A percentile compares a stretch with the other conserved stretches of the same genome.
phyloP scores from a whole-genome alignment of 768 basidiomycete species.

The Termitomyces sp. region DNA sequence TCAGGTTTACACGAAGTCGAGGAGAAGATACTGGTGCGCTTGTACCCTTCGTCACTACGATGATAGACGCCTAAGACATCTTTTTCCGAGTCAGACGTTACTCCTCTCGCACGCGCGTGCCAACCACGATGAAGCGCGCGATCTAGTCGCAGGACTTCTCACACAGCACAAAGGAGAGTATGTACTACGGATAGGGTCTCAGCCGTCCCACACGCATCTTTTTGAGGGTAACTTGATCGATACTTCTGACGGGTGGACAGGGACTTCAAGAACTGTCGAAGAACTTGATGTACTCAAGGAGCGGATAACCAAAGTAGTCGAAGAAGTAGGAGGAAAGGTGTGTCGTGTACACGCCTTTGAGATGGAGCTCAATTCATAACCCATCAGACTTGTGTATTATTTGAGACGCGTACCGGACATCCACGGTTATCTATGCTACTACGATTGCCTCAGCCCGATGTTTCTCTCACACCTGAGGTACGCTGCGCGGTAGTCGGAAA shows the following conservation, averaged over 20 bases:
- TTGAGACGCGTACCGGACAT: slow-evolving; percentile 41
- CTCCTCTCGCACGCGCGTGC: slow-evolving; percentile 38
- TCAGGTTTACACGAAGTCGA: slow-evolving; percentile 44
- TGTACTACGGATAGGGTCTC: slow-evolving; percentile 68
- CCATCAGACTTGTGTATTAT: slow-evolving; percentile 52
- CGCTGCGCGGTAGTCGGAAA: slow-evolving; percentile 96
- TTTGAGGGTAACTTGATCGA: slow-evolving; percentile 52
- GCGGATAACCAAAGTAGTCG: slow-evolving; percentile 47
- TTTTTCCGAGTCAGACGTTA: slow-evolving; percentile 31
- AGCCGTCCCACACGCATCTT: slow-evolving; percentile 54
- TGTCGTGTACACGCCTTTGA: not conserved
- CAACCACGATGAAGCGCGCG: slow-evolving; percentile 55
- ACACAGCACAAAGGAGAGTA: slow-evolving; percentile 73
- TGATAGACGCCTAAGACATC: slow-evolving; percentile 1
- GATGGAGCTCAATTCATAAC: not conserved
- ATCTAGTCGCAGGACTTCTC: slow-evolving; percentile 60
- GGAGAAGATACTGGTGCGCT: slow-evolving; percentile 50
- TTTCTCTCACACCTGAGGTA: slow-evolving; percentile 84
- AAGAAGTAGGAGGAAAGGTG: slow-evolving; percentile 83
- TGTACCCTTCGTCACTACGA: not conserved
- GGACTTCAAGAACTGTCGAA: slow-evolving; percentile 43
- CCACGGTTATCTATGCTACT: slow-evolving; percentile 61
- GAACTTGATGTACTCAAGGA: slow-evolving; percentile 48
- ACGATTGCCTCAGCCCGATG: slow-evolving; percentile 71
- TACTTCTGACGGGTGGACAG: slow-evolving; percentile 51